A percentile compares a stretch with the other conserved stretches of the same genome.
These are phyloP conservation scores for Yarrowia sp. DNA, from an alignment of 805 yeast genomes.

Conservation along the genomic window DNA sequence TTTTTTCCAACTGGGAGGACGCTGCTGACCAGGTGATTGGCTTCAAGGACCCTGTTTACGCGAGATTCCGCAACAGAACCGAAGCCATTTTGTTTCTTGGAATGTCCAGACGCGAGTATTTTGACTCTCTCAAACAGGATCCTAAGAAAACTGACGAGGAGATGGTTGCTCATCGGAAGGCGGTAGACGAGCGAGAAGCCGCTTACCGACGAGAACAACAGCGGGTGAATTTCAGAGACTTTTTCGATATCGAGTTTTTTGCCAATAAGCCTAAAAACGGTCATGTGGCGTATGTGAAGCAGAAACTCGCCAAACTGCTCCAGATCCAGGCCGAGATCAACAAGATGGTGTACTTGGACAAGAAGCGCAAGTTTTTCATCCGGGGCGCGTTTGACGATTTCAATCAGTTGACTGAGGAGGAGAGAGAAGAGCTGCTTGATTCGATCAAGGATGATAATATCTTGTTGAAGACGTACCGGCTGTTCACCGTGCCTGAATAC, in stretches of 20 bases:
- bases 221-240: not conserved
- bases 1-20: conserved; percentile 1
- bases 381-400: not conserved
- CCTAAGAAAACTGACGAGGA: not conserved
- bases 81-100: conserved; percentile 2
- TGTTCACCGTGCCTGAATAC: not conserved
- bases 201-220: not conserved
- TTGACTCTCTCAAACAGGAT: not conserved
- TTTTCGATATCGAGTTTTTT: no score
- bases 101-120: not conserved
- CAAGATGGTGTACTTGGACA: not conserved
- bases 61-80: not conserved
- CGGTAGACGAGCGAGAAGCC: no score
- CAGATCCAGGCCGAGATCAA: conserved; percentile 14
- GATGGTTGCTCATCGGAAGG: not conserved
- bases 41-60: not conserved
- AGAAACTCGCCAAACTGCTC: not conserved
- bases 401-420: not conserved
- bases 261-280: no score
- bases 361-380: not conserved
- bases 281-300: no score
- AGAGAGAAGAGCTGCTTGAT: not conserved
- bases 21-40: conserved; percentile 16
- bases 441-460: not conserved
- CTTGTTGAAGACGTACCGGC: not conserved